A percentile compares a stretch with the other conserved stretches of the same genome.
Evolutionary conservation across 257 asterid species (phyloP).

Genomic region (Linaria vulgaris): DNA sequence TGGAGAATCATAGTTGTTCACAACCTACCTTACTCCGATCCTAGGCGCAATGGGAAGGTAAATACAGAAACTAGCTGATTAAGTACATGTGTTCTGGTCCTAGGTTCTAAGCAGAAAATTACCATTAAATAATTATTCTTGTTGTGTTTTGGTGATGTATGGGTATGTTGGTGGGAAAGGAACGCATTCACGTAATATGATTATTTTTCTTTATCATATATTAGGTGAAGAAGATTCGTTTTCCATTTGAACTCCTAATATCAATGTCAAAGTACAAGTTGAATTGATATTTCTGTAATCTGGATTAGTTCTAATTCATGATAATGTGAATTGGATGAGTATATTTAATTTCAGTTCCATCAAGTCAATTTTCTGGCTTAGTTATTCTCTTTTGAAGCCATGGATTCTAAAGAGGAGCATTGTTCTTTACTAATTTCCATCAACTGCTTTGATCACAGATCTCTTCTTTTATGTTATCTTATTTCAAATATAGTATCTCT

Average conservation of each 20-base stretch:
- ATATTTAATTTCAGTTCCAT: not conserved
- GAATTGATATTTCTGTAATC: no score
- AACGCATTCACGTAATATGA: not conserved
- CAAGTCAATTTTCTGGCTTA: slow-evolving; percentile 7
- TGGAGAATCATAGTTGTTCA: slow-evolving; percentile 82
- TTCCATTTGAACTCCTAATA: no score
- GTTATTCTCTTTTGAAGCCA: not conserved
- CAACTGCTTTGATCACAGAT: not conserved
- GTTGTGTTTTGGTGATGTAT: not conserved
- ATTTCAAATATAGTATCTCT: not conserved
- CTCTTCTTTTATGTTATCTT: not conserved
- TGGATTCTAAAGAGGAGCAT: no score
- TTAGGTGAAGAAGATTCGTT: no score
- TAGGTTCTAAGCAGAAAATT: not conserved
- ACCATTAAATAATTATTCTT: not conserved
- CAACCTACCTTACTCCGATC: slow-evolving; percentile 80
- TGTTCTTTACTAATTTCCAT: no score
- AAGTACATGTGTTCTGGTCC: not conserved
- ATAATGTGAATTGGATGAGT: not conserved
- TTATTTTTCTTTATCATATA: not conserved
- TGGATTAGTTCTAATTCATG: no score
- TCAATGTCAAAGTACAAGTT: no score
- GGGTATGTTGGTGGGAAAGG: not conserved
- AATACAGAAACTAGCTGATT: slow-evolving; percentile 13
- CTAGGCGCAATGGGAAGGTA: slow-evolving; percentile 97